These are phyloP conservation scores for Kazachstania sp. DNA, from an alignment of 1,139 yeast genomes.

Conservation along the genomic window DNA sequence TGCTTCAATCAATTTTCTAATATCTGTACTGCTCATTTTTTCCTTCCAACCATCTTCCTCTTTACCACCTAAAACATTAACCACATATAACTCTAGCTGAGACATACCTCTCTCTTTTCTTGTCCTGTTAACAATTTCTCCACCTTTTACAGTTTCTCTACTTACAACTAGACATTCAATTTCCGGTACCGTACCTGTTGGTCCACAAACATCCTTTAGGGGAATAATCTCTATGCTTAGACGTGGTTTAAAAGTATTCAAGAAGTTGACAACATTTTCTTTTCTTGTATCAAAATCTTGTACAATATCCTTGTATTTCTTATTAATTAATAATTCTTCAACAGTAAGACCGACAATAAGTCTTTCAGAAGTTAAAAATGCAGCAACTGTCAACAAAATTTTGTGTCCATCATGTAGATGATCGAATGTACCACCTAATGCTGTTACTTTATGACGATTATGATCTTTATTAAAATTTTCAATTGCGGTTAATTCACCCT, in stretches of 20 bases:
- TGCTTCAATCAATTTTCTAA: conserved; percentile 20
- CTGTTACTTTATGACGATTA: conserved; percentile 35
- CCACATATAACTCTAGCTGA: conserved; percentile 47
- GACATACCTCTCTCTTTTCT: conserved; percentile 51
- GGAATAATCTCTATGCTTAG: conserved; percentile 42
- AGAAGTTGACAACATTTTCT: conserved; percentile 39
- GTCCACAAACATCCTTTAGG: conserved; percentile 86
- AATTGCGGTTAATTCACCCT: background rate
- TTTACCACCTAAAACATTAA: conserved; percentile 62
- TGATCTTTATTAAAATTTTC: conserved; percentile 8
- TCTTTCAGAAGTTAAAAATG: conserved; percentile 45
- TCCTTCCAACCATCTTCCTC: conserved; percentile 54
- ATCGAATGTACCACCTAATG: conserved; percentile 96
- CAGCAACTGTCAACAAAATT: conserved; percentile 65
- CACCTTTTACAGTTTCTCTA: conserved; percentile 73
- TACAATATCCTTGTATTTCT: conserved; percentile 60
- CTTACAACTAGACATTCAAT: conserved; percentile 79
- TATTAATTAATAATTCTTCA: conserved; percentile 60
- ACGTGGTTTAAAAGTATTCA: conserved; percentile 40
- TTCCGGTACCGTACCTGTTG: conserved; percentile 69
- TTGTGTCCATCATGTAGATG: conserved; percentile 96
- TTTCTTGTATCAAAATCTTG: conserved; percentile 52
- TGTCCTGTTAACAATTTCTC: conserved; percentile 55
- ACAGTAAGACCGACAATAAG: conserved; percentile 84
- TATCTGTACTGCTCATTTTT: conserved; percentile 73